Evolutionary conservation across 352 stramenopile genomes (phyloP).

Genomic region (Pythium sukuiense): DNA sequence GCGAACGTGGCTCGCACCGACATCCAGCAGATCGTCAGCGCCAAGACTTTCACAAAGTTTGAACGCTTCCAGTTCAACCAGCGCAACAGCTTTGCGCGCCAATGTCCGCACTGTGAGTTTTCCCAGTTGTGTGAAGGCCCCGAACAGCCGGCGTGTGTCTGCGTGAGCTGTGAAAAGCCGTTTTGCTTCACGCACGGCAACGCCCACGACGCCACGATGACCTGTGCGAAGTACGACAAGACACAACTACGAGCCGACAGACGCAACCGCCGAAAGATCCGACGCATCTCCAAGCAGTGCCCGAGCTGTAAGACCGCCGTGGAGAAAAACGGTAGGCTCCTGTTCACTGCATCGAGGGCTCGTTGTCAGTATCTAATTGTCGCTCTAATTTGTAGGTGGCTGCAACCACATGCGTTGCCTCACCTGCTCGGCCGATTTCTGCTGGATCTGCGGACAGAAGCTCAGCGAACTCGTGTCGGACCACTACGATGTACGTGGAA

Average conservation of each 20-base stretch:
- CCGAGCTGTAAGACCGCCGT: slow-evolving; percentile 9
- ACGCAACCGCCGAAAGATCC: slow-evolving; percentile 19
- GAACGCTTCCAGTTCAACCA: slow-evolving; percentile 15
- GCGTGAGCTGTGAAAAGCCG: not conserved
- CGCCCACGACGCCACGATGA: slow-evolving; percentile 14
- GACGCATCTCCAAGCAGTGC: slow-evolving; percentile 15
- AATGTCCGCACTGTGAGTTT: slow-evolving; percentile 17
- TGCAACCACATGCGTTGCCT: slow-evolving; percentile 73
- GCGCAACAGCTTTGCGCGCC: slow-evolving; percentile 5
- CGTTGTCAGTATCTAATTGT: too few relatives aligned
- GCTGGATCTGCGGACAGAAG: slow-evolving; percentile 56
- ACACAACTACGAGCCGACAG: slow-evolving; percentile 24
- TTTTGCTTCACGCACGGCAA: slow-evolving; percentile 21
- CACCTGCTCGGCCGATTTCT: slow-evolving; percentile 54
- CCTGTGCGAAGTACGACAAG: slow-evolving; percentile 21
- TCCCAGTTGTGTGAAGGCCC: slow-evolving; percentile 11
- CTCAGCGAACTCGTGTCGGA: slow-evolving; percentile 41
- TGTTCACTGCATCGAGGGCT: not conserved
- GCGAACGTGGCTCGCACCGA: not conserved
- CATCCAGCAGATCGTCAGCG: slow-evolving; percentile 2
- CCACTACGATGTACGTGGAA: slow-evolving; percentile 59
- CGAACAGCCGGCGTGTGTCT: slow-evolving; percentile 11
- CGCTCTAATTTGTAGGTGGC: slow-evolving; percentile 28
- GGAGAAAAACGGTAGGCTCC: slow-evolving; percentile 18
- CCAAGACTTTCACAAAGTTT: slow-evolving; percentile 13